phyloP scores from a whole-genome alignment of 495 filamentous ascomycete species.

The Penicillium pulvis region DNA sequence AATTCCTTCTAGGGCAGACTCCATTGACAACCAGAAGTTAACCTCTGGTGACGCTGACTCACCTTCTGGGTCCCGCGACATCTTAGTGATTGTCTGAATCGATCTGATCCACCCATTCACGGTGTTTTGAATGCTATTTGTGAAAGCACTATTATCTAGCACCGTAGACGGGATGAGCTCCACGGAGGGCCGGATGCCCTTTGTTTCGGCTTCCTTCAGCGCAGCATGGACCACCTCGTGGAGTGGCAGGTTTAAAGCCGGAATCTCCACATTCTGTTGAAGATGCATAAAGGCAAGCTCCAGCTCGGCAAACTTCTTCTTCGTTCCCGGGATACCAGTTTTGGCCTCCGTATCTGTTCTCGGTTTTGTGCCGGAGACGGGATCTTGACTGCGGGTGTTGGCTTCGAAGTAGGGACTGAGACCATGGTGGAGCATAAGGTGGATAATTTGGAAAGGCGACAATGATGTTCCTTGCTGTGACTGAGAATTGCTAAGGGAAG shows the following conservation, averaged over 20 bases:
- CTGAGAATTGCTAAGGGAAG: conserved; percentile 60
- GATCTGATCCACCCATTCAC: conserved; percentile 98
- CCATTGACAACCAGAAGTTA: conserved; percentile 98
- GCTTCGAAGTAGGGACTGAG: conserved; percentile 95
- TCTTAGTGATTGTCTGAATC: conserved; percentile 95
- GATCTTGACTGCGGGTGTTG: conserved; percentile 81
- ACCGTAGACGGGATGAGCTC: conserved; percentile 73
- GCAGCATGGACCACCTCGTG: conserved; percentile 85
- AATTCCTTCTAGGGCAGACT: conserved; percentile 84
- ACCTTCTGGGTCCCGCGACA: conserved; percentile 82
- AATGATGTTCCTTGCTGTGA: conserved; percentile 67
- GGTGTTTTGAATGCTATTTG: conserved; percentile 89
- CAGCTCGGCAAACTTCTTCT: conserved; percentile 92
- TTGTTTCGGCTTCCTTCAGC: conserved; percentile 69
- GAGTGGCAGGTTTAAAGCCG: conserved; percentile 79
- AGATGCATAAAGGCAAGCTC: conserved; percentile 86
- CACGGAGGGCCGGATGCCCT: conserved; percentile 64
- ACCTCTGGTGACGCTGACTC: conserved; percentile 95
- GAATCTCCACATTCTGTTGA: conserved; percentile 97
- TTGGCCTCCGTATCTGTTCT: conserved; percentile 83
- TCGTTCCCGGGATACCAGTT: conserved; percentile 93
- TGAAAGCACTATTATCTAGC: conserved; percentile 81
- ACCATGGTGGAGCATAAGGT: conserved; percentile 83
- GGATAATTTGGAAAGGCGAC: conserved; percentile 89
- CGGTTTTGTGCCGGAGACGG: conserved; percentile 61